phyloP scores from a whole-genome alignment of 257 asterid species.

The Perilla frutescens region DNA sequence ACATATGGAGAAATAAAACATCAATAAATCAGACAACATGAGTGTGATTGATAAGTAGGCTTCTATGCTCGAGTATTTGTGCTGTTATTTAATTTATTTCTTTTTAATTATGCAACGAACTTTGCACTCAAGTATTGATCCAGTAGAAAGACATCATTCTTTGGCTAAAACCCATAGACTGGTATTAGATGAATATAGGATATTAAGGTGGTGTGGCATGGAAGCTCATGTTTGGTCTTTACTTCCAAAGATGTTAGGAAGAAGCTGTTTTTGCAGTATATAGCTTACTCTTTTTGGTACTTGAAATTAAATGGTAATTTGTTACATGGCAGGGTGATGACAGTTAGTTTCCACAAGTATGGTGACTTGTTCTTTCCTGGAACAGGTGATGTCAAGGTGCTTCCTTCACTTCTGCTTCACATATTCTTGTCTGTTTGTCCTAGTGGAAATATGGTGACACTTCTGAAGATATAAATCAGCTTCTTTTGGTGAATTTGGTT shows the following conservation, averaged over 20 bases:
- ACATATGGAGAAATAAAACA: background rate
- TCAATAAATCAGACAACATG: background rate
- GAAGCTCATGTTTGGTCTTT: slow-evolving; percentile 15
- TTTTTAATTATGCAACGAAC: background rate
- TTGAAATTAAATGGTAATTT: slow-evolving; percentile 29
- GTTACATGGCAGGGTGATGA: slow-evolving; percentile 86
- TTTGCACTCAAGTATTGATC: background rate
- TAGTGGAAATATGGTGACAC: slow-evolving; percentile 8
- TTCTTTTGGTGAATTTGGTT: slow-evolving; percentile 23
- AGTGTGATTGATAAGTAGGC: slow-evolving; percentile 10
- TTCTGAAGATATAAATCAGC: slow-evolving; percentile 15
- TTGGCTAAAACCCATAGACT: slow-evolving; percentile 13
- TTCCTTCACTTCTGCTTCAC: slow-evolving; percentile 34
- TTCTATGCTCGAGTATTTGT: background rate
- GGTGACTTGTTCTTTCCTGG: slow-evolving; percentile 98
- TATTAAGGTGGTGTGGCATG: background rate
- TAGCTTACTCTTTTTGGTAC: slow-evolving; percentile 9
- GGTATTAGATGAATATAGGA: background rate
- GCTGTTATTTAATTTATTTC: background rate
- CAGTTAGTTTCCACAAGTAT: slow-evolving; percentile 97
- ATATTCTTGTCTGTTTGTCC: slow-evolving; percentile 21
- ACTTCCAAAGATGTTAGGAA: slow-evolving; percentile 13
- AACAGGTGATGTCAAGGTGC: slow-evolving; percentile 98
- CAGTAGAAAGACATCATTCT: background rate
- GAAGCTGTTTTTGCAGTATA: background rate